phyloP scores from a whole-genome alignment of 805 yeast species.

The Teunomyces aglyptinius region DNA sequence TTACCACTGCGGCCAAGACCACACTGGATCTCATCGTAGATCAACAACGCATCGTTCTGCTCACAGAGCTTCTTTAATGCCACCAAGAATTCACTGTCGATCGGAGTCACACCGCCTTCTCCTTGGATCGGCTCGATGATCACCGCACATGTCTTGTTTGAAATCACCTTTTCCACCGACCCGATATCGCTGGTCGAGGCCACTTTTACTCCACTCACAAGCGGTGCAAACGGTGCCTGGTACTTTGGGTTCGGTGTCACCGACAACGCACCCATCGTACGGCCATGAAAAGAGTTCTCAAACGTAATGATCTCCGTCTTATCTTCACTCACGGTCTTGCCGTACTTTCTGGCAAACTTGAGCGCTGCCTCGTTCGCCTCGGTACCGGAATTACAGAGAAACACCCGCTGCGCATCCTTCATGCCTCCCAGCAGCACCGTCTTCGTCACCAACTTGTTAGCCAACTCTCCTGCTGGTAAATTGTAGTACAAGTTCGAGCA shows the following conservation, averaged over 20 bases:
- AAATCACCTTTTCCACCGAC: constrained; percentile 55
- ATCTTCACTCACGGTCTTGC: constrained; percentile 49
- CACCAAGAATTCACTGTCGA: constrained; percentile 60
- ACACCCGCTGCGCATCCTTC: constrained; percentile 73
- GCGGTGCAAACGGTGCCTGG: constrained; percentile 85
- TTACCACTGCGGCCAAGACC: constrained; percentile 92
- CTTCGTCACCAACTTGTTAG: constrained; percentile 63
- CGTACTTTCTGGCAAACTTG: constrained; percentile 74
- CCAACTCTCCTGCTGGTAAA: constrained; percentile 76
- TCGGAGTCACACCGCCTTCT: constrained; percentile 88
- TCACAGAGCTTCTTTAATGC: constrained; percentile 66
- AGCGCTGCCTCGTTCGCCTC: constrained; percentile 61
- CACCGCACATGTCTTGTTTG: constrained; percentile 75
- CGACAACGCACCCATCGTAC: constrained; percentile 89
- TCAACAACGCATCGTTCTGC: constrained; percentile 69
- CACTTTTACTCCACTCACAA: constrained; percentile 82
- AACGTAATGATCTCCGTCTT: constrained; percentile 85
- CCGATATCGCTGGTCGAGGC: constrained; percentile 62
- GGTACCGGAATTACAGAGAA: constrained; percentile 58
- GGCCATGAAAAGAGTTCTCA: constrained; percentile 88
- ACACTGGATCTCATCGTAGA: constrained; percentile 95
- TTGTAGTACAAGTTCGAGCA: constrained; percentile 85
- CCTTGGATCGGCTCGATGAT: constrained; percentile 98
- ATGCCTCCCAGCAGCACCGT: constrained; percentile 78
- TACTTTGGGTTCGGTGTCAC: constrained; percentile 93